Percentiles rank a stretch among this genome's conserved stretches.
phyloP scores from a whole-genome alignment of 495 filamentous ascomycete genomes.

The Podospora pseudoanserina region DNA sequence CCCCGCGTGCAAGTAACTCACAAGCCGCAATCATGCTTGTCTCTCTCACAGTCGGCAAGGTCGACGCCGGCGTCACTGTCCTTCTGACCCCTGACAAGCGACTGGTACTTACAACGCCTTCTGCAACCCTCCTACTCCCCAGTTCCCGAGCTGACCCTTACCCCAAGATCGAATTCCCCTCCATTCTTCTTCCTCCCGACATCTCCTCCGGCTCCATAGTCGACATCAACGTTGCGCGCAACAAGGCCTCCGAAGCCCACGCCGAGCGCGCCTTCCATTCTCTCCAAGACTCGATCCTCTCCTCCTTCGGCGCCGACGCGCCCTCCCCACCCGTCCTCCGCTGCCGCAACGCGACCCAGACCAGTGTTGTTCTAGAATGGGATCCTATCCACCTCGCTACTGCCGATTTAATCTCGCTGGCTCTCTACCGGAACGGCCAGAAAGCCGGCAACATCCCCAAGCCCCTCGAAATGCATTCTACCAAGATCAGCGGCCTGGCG shows the following conservation, averaged over 20 bases:
- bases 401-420: constrained; percentile 79
- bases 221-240: constrained; percentile 93
- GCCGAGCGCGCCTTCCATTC: constrained; percentile 69
- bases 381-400: constrained; percentile 92
- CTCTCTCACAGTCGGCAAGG: constrained; percentile 97
- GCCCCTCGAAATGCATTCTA: constrained; percentile 78
- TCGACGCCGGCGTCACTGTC: constrained; percentile 96
- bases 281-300: constrained; percentile 83
- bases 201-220: constrained; percentile 95
- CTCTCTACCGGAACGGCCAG: constrained; percentile 88
- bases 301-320: constrained; percentile 75
- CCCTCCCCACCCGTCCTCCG: constrained; percentile 79
- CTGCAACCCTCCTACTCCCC: background rate
- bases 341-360: constrained; percentile 94
- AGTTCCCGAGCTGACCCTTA: constrained; percentile 6
- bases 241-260: constrained; percentile 68
- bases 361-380: constrained; percentile 96
- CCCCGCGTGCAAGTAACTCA: background rate
- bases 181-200: constrained; percentile 89
- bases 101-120: constrained; percentile 52
- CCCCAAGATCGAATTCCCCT: constrained; percentile 92
- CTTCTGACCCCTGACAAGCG: constrained; percentile 96
- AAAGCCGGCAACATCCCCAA: constrained; percentile 93
- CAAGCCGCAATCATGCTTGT: constrained; percentile 67
- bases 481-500: constrained; percentile 95